These are phyloP conservation scores for Kwoniella mangroviensis DNA, from an alignment of 768 basidiomycete genomes.

Conservation along the genomic window DNA sequence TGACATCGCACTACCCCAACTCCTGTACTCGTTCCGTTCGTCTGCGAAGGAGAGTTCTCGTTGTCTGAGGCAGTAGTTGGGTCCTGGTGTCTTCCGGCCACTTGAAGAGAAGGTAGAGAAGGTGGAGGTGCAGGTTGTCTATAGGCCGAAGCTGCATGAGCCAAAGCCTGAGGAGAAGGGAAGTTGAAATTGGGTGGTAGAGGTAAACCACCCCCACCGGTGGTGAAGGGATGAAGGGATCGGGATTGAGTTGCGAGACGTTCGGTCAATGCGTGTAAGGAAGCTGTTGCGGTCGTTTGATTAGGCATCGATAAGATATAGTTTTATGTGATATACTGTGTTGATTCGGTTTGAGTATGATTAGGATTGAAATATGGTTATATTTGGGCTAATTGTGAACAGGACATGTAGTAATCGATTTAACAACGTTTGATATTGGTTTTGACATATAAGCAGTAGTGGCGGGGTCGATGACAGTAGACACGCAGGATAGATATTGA, in stretches of 20 bases:
- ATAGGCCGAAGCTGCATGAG: conserved; percentile 44
- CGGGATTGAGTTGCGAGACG: conserved; percentile 48
- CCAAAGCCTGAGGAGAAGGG: conserved; percentile 36
- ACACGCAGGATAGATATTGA: too few species aligned
- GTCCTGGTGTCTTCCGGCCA: conserved; percentile 48
- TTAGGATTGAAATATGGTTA: not conserved
- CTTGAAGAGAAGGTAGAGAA: conserved; percentile 43
- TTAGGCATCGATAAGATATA: conserved; percentile 24
- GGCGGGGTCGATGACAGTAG: too few species aligned
- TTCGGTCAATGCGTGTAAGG: conserved; percentile 50
- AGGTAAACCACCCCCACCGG: not conserved
- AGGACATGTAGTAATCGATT: not conserved
- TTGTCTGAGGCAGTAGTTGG: conserved; percentile 20
- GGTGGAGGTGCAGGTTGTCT: conserved; percentile 53
- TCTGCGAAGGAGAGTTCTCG: not conserved
- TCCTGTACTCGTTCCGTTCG: conserved; percentile 22
- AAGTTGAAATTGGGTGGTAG: conserved; percentile 34
- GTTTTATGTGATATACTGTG: not conserved
- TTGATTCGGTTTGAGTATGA: not conserved
- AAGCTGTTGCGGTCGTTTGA: conserved; percentile 36
- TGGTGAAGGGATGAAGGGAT: conserved; percentile 36
- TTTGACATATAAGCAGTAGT: conserved; percentile 1
- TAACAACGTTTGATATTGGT: not conserved
- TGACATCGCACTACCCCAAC: conserved; percentile 51
- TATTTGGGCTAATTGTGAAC: not conserved